Percentiles rank a stretch among this genome's conserved stretches.
Conservation (phyloP, 164 flowering plant genomes). For the Malania oleifera region DNA sequence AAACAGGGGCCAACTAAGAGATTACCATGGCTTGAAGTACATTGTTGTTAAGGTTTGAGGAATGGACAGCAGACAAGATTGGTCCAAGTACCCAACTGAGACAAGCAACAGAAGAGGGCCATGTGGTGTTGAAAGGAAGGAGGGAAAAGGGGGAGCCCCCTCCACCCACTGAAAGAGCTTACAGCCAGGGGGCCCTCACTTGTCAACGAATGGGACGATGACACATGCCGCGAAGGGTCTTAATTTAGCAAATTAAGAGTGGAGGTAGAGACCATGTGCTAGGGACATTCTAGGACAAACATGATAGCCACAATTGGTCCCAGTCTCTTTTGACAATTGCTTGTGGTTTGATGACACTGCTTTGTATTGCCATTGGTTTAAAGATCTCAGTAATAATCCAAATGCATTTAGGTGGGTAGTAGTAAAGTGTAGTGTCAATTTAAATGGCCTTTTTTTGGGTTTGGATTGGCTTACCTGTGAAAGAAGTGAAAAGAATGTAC, state of each 20-base stretch:
- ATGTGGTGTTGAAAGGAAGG: background rate
- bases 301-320: constrained; percentile 1
- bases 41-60: constrained; percentile 11
- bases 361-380: background rate
- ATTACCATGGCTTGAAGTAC: background rate
- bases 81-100: constrained; percentile 5
- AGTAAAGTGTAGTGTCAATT: constrained; percentile 2
- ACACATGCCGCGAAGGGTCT: constrained; percentile 8
- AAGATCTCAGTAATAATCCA: background rate
- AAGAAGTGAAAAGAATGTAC: too few species aligned
- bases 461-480: too few species aligned
- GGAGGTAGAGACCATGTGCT: background rate
- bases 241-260: too few species aligned
- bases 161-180: background rate
- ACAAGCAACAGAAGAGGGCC: constrained; percentile 8
- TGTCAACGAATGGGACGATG: constrained; percentile 6
- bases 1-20: constrained; percentile 1
- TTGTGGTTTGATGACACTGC: background rate
- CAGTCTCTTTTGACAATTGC: background rate
- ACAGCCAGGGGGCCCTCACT: background rate
- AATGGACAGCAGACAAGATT: constrained; percentile 8
- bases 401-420: background rate
- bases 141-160: background rate
- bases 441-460: too few species aligned
- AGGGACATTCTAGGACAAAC: constrained; percentile 5